Conservation (phyloP, 345 rosid species). For the Fremontodendron californicum region DNA sequence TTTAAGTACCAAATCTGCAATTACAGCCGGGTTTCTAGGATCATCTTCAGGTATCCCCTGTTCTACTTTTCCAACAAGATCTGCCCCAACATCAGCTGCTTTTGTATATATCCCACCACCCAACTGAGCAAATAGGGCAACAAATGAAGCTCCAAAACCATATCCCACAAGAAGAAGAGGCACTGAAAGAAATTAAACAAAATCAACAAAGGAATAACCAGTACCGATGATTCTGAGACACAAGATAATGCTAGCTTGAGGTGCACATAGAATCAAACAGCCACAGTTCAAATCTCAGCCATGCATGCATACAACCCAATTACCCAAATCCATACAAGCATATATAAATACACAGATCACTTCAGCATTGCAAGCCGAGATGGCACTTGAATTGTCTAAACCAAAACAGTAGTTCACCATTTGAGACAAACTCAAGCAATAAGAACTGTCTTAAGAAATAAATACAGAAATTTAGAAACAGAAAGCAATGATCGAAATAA, state of each 20-base stretch:
- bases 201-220: constrained; percentile 19
- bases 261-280: neutral
- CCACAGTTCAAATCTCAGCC: constrained; percentile 13
- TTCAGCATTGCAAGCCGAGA: neutral
- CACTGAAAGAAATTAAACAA: constrained; percentile 47
- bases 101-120: constrained; percentile 99
- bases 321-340: neutral
- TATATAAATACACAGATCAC: neutral
- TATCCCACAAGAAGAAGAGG: constrained; percentile 79
- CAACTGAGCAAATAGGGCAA: constrained; percentile 82
- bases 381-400: neutral
- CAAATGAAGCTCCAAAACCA: constrained; percentile 8
- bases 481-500: neutral
- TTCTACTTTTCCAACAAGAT: constrained; percentile 98
- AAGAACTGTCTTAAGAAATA: neutral
- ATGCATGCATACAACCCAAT: neutral
- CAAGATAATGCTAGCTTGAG: neutral
- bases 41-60: constrained; percentile 99
- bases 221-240: neutral
- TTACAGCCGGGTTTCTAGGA: constrained; percentile 97
- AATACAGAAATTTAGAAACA: neutral
- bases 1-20: constrained; percentile 84
- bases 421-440: neutral
- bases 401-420: neutral
- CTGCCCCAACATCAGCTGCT: constrained; percentile 99